Conservation (phyloP, 1,284 basidiomycete genomes). For the Xerocomus amazonicus region DNA sequence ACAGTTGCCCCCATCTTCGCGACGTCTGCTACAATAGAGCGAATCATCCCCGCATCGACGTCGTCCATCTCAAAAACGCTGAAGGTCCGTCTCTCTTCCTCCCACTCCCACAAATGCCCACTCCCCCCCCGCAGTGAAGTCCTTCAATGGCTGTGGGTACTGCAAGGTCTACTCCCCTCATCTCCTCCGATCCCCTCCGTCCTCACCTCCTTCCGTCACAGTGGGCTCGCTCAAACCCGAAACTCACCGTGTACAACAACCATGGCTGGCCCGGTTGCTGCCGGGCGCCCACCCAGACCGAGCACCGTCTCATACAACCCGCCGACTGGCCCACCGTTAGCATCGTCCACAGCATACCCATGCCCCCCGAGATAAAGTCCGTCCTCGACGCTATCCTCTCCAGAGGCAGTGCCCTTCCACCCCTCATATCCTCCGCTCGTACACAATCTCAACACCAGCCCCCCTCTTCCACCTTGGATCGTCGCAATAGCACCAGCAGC, state of each 20-base stretch:
- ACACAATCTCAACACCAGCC: conserved; percentile 26
- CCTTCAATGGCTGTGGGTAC: conserved; percentile 80
- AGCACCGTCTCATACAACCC: conserved; percentile 57
- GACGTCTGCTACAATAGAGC: conserved; percentile 70
- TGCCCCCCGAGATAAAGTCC: conserved; percentile 65
- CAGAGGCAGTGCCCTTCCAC: conserved; percentile 26
- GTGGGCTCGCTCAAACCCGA: conserved; percentile 65
- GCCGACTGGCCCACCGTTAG: conserved; percentile 80
- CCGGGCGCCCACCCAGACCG: conserved; percentile 57
- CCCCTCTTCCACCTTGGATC: conserved; percentile 40
- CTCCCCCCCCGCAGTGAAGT: conserved; percentile 50
- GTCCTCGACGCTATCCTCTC: conserved; percentile 53
- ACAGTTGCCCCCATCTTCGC: conserved; percentile 68
- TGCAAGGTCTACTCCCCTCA: conserved; percentile 60
- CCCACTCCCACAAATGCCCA: conserved; percentile 9
- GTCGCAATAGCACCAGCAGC: conserved; percentile 47
- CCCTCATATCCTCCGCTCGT: conserved; percentile 28
- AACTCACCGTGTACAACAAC: conserved; percentile 56
- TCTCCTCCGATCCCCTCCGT: conserved; percentile 27
- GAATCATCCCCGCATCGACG: conserved; percentile 68
- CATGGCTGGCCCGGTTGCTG: conserved; percentile 83
- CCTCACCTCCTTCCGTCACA: conserved; percentile 35
- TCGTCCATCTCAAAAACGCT: conserved; percentile 74
- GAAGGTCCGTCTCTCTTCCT: conserved; percentile 53
- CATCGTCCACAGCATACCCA: conserved; percentile 63